Percentiles rank a stretch among this genome's conserved stretches.
Evolutionary conservation across 108 stramenopile species (phyloP).

Genomic region (Nitzschia inconspicua): DNA sequence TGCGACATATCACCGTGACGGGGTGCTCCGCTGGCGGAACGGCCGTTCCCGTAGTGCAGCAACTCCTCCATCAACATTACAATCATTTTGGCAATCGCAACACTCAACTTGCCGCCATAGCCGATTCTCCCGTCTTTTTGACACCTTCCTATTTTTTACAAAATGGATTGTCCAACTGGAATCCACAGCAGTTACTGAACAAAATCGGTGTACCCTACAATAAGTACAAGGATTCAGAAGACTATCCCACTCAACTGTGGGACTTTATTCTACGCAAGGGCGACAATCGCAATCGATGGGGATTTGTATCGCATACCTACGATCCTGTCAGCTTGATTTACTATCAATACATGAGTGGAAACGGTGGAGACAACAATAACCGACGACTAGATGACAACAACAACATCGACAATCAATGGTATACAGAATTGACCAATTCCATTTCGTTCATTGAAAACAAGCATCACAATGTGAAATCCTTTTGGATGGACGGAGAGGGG

Average conservation of each 20-base stretch:
- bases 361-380: neutral
- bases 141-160: conserved; percentile 47
- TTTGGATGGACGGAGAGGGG: conserved; percentile 42
- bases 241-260: conserved; percentile 43
- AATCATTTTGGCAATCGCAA: conserved; percentile 28
- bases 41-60: conserved; percentile 38
- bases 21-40: conserved; percentile 60
- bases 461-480: conserved; percentile 42
- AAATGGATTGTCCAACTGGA: conserved; percentile 37
- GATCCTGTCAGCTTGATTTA: conserved; percentile 45
- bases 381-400: conserved; percentile 3
- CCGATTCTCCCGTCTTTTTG: conserved; percentile 49
- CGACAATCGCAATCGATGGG: conserved; percentile 38
- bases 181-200: conserved; percentile 34
- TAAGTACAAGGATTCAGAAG: conserved; percentile 25
- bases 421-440: conserved; percentile 23
- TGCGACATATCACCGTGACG: conserved; percentile 36
- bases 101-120: conserved; percentile 30
- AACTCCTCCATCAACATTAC: conserved; percentile 37
- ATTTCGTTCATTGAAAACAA: conserved; percentile 29
- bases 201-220: conserved; percentile 38
- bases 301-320: conserved; percentile 46
- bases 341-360: conserved; percentile 50
- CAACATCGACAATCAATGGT: conserved; percentile 28
- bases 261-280: conserved; percentile 42